phyloP scores from a whole-genome alignment of 257 asterid genomes.

The Solanum pimpinellifolium region DNA sequence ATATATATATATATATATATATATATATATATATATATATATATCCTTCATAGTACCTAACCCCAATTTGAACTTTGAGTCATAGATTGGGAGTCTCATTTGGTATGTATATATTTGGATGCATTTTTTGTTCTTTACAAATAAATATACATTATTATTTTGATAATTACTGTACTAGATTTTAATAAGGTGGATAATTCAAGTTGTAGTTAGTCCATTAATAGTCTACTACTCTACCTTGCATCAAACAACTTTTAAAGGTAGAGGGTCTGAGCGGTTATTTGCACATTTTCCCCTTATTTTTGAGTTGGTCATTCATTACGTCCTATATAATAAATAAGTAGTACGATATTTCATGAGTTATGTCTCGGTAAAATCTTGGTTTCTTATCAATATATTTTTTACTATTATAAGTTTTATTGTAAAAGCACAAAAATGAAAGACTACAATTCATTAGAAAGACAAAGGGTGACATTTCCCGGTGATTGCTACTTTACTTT shows the following conservation, averaged over 20 bases:
- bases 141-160: no score
- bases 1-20: no score
- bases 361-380: no score
- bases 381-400: no score
- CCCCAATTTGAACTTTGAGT: neutral
- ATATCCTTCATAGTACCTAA: neutral
- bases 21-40: no score
- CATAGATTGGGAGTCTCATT: neutral
- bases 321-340: neutral
- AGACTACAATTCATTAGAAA: neutral
- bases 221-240: neutral
- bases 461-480: neutral
- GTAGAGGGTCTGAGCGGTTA: neutral
- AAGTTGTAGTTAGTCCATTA: neutral
- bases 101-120: no score
- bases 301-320: neutral
- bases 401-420: neutral
- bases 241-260: neutral
- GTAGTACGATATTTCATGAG: no score
- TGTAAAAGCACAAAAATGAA: no score
- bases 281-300: neutral
- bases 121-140: neutral
- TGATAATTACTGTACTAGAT: neutral
- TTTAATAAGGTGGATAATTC: neutral
- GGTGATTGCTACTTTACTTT: neutral